Percentiles rank a stretch among this genome's conserved stretches.
phyloP scores from a whole-genome alignment of 2,329 filamentous ascomycete genomes.

The Ceratocystis cacaofunesta region DNA sequence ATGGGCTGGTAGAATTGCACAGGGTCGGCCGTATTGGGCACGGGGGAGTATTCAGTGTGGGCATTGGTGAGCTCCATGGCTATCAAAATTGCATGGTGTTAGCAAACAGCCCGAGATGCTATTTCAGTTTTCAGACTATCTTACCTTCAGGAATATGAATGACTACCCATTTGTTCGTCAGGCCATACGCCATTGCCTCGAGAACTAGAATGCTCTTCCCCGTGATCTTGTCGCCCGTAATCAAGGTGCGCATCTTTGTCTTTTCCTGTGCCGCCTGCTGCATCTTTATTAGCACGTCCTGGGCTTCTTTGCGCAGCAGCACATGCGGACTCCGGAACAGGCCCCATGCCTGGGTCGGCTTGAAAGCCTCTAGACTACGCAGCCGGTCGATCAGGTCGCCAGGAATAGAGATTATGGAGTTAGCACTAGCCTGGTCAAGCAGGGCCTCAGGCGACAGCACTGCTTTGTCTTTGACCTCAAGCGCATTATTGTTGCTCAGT shows the following conservation, averaged over 20 bases:
- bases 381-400: conserved; percentile 61
- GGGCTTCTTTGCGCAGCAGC: conserved; percentile 64
- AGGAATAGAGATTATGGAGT: conserved; percentile 55
- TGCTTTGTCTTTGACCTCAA: conserved; percentile 55
- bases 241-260: conserved; percentile 45
- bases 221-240: conserved; percentile 57
- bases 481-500: conserved; percentile 84
- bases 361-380: conserved; percentile 77
- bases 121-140: conserved; percentile 18
- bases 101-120: background rate
- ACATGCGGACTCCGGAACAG: conserved; percentile 71
- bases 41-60: conserved; percentile 62
- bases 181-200: conserved; percentile 68
- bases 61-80: conserved; percentile 70
- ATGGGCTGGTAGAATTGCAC: conserved; percentile 60
- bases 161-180: conserved; percentile 76
- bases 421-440: conserved; percentile 39
- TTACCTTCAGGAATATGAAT: conserved; percentile 79
- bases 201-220: conserved; percentile 81
- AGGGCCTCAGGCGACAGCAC: conserved; percentile 43
- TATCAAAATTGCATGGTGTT: conserved; percentile 23
- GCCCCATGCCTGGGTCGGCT: conserved; percentile 74
- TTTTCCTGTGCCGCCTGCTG: conserved; percentile 35
- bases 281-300: conserved; percentile 52
- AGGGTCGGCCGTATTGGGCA: conserved; percentile 40